Percentiles rank a stretch among this genome's conserved stretches.
These are phyloP conservation scores for Bruguiera hainesii DNA, from an alignment of 441 rosid species.

Conservation along the genomic window DNA sequence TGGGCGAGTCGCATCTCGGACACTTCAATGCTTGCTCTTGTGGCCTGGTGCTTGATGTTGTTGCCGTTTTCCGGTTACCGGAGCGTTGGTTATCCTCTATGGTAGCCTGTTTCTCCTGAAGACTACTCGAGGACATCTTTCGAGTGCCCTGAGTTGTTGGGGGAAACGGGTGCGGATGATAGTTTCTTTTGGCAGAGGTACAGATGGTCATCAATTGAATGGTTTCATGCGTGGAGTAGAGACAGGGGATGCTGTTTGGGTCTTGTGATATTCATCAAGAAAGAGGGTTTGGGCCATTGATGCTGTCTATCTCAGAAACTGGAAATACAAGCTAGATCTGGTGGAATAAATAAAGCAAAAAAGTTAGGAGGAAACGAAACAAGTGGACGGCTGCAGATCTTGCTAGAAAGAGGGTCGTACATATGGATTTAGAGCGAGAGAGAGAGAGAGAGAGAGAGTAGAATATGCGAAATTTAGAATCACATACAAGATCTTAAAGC, in stretches of 20 bases:
- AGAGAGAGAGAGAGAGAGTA: too few species aligned
- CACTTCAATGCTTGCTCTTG: constrained; percentile 7
- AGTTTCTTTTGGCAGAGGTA: not conserved
- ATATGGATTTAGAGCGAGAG: too few species aligned
- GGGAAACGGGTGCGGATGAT: not conserved
- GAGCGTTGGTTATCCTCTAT: not conserved
- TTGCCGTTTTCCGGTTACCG: not conserved
- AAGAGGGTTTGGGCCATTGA: not conserved
- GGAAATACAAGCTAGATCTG: not conserved
- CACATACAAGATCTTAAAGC: too few species aligned
- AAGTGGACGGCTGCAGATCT: too few species aligned
- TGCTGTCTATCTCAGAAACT: not conserved
- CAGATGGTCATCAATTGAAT: not conserved
- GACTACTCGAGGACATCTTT: not conserved
- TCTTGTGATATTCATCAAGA: constrained; percentile 7
- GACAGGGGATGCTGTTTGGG: not conserved
- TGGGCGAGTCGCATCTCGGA: constrained; percentile 15
- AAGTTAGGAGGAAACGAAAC: not conserved
- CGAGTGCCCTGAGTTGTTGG: not conserved
- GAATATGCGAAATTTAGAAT: too few species aligned
- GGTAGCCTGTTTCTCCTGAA: not conserved
- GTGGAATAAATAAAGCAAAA: not conserved
- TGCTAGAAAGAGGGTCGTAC: too few species aligned
- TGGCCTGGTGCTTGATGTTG: not conserved
- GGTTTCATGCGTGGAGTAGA: not conserved